These are phyloP conservation scores for Spathaspora girioi DNA, from an alignment of 805 yeast genomes.

Conservation along the genomic window DNA sequence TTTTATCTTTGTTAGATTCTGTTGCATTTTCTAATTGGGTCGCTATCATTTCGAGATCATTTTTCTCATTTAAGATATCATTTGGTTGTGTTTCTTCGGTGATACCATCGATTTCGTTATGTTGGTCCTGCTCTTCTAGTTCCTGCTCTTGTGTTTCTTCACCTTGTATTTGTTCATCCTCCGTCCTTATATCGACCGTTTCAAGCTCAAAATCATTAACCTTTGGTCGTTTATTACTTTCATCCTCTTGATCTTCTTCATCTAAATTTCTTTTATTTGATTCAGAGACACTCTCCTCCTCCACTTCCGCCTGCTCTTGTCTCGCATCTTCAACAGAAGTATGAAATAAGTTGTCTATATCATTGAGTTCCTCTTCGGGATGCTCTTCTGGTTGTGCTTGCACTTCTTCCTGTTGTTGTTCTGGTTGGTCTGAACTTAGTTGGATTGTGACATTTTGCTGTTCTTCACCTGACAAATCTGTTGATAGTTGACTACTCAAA, in stretches of 20 bases:
- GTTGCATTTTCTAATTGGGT: constrained; percentile 31
- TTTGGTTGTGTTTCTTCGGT: not conserved
- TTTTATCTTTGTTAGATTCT: constrained; percentile 10
- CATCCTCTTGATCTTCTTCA: not conserved
- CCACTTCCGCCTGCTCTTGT: not conserved
- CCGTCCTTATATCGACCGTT: not conserved
- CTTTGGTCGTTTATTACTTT: not conserved
- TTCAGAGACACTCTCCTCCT: not conserved
- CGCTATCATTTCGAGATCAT: constrained; percentile 28
- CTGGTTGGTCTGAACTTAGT: not conserved
- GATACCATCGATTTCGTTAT: not conserved
- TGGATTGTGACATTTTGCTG: not conserved
- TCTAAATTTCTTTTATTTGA: not conserved
- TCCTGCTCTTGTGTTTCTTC: not conserved
- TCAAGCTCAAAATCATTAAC: not conserved
- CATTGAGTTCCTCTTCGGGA: not conserved
- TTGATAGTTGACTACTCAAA: not conserved
- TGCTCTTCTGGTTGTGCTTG: not conserved
- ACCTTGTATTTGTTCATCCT: not conserved
- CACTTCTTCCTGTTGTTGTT: not conserved
- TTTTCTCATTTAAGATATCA: constrained; percentile 16
- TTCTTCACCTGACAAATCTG: not conserved
- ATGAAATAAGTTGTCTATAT: not conserved
- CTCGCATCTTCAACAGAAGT: not conserved
- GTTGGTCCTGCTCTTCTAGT: not conserved